Evolutionary conservation across 176 grass and related monocot genomes (phyloP).

Genomic region (Rhipidocladum racemiflorum): DNA sequence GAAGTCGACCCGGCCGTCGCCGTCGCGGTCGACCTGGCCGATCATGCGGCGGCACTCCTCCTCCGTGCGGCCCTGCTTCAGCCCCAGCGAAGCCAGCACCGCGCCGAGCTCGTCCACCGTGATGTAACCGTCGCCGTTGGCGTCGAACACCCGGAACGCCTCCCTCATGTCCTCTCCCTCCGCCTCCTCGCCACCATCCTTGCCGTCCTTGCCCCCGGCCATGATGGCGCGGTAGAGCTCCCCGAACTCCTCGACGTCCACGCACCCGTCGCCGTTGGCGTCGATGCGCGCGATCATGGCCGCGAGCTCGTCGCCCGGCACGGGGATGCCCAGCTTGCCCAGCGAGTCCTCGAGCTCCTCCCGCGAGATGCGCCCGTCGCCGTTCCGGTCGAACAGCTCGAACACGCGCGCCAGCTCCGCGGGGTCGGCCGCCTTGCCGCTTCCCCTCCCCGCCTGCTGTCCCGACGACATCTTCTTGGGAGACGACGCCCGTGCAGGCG

Average conservation of each 20-base stretch:
- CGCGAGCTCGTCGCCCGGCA: slow-evolving; percentile 49
- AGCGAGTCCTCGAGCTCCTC: slow-evolving; percentile 75
- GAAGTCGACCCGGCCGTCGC: slow-evolving; percentile 74
- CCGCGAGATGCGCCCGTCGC: slow-evolving; percentile 65
- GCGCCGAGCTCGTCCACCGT: slow-evolving; percentile 69
- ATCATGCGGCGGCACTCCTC: slow-evolving; percentile 81
- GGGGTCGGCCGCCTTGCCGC: not conserved
- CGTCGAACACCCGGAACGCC: slow-evolving; percentile 83
- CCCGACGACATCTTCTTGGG: slow-evolving; percentile 30
- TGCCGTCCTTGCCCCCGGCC: not conserved
- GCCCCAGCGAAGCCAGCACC: slow-evolving; percentile 68
- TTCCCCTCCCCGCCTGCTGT: not conserved
- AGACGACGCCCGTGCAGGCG: not conserved
- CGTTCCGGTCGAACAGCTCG: slow-evolving; percentile 71
- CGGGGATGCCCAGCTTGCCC: slow-evolving; percentile 58
- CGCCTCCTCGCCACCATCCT: not conserved
- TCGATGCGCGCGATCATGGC: slow-evolving; percentile 73
- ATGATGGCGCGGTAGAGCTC: slow-evolving; percentile 62
- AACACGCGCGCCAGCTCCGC: slow-evolving; percentile 63
- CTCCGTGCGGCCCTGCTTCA: slow-evolving; percentile 59
- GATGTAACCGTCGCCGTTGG: slow-evolving; percentile 78
- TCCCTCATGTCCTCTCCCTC: slow-evolving; percentile 53
- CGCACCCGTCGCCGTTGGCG: slow-evolving; percentile 66
- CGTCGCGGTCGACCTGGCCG: slow-evolving; percentile 63
- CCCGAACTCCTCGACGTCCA: slow-evolving; percentile 74